These are phyloP conservation scores for Phaseolus coccineus DNA, from an alignment of 331 rosid genomes.

Conservation along the genomic window DNA sequence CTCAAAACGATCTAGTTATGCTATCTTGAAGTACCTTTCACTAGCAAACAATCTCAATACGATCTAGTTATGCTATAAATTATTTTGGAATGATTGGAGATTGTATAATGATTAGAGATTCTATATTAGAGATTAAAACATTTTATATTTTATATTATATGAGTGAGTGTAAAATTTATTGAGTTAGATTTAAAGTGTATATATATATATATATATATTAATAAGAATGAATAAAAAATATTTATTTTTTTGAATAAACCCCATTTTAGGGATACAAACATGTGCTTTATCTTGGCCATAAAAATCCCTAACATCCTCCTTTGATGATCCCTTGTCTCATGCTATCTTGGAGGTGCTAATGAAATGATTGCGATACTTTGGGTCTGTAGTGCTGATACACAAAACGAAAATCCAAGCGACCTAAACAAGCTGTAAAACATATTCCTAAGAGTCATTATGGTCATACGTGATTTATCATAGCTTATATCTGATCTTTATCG, in stretches of 20 bases:
- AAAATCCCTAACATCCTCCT: background rate
- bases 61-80: background rate
- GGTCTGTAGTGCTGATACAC: background rate
- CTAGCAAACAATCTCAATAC: too few relatives aligned
- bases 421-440: background rate
- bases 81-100: background rate
- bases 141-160: too few relatives aligned
- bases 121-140: too few relatives aligned
- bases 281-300: background rate
- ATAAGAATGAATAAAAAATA: too few relatives aligned
- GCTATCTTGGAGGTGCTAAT: background rate
- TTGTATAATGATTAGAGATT: too few relatives aligned
- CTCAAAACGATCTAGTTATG: too few relatives aligned
- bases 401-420: background rate
- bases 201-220: too few relatives aligned
- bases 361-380: background rate
- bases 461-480: background rate
- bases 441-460: background rate
- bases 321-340: background rate
- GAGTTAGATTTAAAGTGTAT: too few relatives aligned
- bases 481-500: background rate
- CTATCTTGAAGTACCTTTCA: too few relatives aligned
- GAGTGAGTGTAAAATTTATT: too few relatives aligned
- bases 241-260: too few relatives aligned
- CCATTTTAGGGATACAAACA: background rate